Base-by-base conservation (phyloP, 164 flowering plant species). In the Vitis riparia region DNA sequence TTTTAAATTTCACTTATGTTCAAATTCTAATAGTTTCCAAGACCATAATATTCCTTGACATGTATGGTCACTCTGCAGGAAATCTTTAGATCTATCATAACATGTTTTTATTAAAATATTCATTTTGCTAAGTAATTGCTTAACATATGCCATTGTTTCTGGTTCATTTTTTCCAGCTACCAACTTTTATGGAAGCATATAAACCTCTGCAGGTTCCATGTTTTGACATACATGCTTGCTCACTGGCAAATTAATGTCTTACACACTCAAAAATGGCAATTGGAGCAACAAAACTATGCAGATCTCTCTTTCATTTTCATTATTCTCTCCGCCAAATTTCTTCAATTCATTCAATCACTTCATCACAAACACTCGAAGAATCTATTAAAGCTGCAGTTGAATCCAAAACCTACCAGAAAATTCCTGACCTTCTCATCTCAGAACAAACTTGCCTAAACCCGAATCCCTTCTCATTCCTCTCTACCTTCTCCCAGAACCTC, bases 401-500 rank as follows among this genome's bases (percentile, higher is more conserved):
- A 69, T 27, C 80, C 52, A 85, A 81, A 75, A 52, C 58, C 51
- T 91, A 88, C 72, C 70, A 72, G 9, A 82, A 78, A 65, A 86
- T 93, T 50, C 92, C 91, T 9, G 74, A 80, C 37, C 76, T 89
- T 27, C 76, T 92, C 48, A 48, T 5, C 29, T 64, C 79, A 2
- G 59, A 72, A 71, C 68, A 79, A 32, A 51, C 74, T 59, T 63
- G 51, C 70, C 76, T 68, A 17, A 75, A 76, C 55, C 77, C 80
- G 2, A 89, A 84, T 55, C 92, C 89, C 51, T 91, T 93, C 67
- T 81, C 83, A 12, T 88, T 91, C 70, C 91, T 93, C 13, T 83
- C 92, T 1, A 65, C 69, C n/a, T 82, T 75, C 66, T 60, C 86
- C n/a, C 63, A 59, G 30, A 55, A 75, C 17, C 65, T 8, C 10